Percentiles rank a stretch among this genome's conserved stretches.
Evolutionary conservation across 2,329 filamentous ascomycete species (phyloP).

Genomic region (Herpotrichia juniperi): DNA sequence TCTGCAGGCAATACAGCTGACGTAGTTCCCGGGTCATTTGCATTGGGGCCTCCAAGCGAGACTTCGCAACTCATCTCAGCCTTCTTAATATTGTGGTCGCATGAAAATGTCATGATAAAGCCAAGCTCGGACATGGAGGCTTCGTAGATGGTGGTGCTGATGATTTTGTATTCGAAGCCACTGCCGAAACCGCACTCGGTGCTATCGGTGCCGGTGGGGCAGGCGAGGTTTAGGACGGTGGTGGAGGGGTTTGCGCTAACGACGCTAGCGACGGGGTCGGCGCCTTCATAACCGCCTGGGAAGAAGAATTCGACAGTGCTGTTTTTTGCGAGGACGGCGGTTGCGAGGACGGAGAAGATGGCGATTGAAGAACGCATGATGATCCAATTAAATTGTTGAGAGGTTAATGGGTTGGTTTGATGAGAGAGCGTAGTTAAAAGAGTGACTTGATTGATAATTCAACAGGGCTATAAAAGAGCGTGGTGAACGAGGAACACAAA

Average conservation of each 20-base stretch:
- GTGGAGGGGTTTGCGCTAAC: conserved; percentile 9
- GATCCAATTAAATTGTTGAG: background rate
- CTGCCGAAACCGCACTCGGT: conserved; percentile 32
- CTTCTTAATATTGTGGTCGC: conserved; percentile 28
- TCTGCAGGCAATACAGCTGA: conserved; percentile 16
- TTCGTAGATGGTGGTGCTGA: conserved; percentile 26
- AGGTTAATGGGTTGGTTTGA: background rate
- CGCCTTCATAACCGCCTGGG: conserved; percentile 8
- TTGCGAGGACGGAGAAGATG: conserved; percentile 4
- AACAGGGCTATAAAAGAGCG: conserved; percentile 1
- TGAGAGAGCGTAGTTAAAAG: conserved; percentile 1
- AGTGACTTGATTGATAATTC: background rate
- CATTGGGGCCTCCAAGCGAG: conserved; percentile 11
- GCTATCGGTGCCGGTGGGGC: conserved; percentile 10
- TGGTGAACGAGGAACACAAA: background rate
- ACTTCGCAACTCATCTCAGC: conserved; percentile 33
- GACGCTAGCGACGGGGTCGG: conserved; percentile 9
- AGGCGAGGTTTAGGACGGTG: conserved; percentile 8
- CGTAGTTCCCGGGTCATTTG: conserved; percentile 4
- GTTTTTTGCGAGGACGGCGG: conserved; percentile 7
- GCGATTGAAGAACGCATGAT: conserved; percentile 11
- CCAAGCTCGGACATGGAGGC: conserved; percentile 19
- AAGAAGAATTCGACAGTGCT: conserved; percentile 13
- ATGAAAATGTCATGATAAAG: conserved; percentile 31
- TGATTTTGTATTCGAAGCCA: conserved; percentile 24